Evolutionary conservation across 352 stramenopile genomes (phyloP), one percentile per base, ranked within the genome.

Genomic region (Phytopythium kandeliae): DNA sequence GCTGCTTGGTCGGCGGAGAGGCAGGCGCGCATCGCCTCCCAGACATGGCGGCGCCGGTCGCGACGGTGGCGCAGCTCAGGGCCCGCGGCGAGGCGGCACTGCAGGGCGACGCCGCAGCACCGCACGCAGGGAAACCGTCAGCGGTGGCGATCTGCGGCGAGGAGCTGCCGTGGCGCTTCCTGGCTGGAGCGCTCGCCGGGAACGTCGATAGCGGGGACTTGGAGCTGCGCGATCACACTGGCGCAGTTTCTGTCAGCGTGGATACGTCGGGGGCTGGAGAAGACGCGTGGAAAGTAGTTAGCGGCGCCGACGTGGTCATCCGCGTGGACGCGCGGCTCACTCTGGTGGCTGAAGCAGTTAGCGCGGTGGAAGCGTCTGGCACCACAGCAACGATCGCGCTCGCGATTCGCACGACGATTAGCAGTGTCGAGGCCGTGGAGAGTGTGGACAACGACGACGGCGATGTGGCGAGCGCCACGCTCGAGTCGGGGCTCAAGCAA

Each of bases 201-300:
- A 51, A 28, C 45, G 10, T 51, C n/a, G 45, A 36, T 12, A 51
- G n/a, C 10, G 45, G 45, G 5, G 45, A 51, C 33, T 10, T 51
- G 45, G 28, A 51, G 30, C 45, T 51, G 17, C 28, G 33, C 4
- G 45, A 31, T 21, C n/a, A 9, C 3, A 41, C 26, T 10, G 45
- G 45, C 2, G 30, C 30, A 4, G 22, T 51, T 6, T 9, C 26
- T 15, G n/a, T 51, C 4, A 41, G 30, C 19, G 1, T 51, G 7
- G 45, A 30, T 9, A 30, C 11, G 30, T 38, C n/a, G 13, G 16
- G 21, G 10, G 17, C 11, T 16, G 45, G 13, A 9, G 40, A 9
- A 15, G 24, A 24, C 11, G 17, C 40, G 24, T 46, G 22, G 40
- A 12, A n/a, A 33, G 4, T 8, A 5, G 22, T 24, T 2, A 31